Conservation (phyloP, 352 stramenopile species). For the Globisporangium nunn region DNA sequence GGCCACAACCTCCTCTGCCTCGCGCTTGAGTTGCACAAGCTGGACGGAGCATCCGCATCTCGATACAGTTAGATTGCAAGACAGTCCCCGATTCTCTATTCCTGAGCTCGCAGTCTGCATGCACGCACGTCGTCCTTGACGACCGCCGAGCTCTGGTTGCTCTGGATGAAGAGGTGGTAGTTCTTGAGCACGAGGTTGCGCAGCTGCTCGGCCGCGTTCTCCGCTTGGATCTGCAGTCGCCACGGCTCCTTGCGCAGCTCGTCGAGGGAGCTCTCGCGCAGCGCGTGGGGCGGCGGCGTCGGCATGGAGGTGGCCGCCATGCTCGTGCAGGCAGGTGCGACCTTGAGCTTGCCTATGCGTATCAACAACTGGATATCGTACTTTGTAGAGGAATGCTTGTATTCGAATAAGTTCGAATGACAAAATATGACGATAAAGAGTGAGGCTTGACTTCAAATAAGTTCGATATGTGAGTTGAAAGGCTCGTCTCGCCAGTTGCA, state of each 20-base stretch:
- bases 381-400: neutral
- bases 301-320: neutral
- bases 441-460: neutral
- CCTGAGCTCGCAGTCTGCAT: neutral
- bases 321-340: neutral
- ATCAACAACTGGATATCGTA: neutral
- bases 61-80: neutral
- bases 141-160: constrained; percentile 77
- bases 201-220: constrained; percentile 70
- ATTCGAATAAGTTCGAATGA: neutral
- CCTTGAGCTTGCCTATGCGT: neutral
- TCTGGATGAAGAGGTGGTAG: constrained; percentile 90
- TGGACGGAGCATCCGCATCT: constrained; percentile 8
- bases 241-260: constrained; percentile 84
- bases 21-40: constrained; percentile 62
- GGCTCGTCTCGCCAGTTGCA: neutral
- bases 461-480: neutral
- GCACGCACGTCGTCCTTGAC: constrained; percentile 66
- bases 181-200: constrained; percentile 82
- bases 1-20: constrained; percentile 40
- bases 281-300: constrained; percentile 8
- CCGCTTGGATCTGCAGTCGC: constrained; percentile 73
- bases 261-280: constrained; percentile 59
- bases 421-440: too few relatives aligned
- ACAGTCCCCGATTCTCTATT: too few relatives aligned